Conservation (phyloP, 371 early-diverging fungal genomes). For the Syncephalis plumigaleata region DNA sequence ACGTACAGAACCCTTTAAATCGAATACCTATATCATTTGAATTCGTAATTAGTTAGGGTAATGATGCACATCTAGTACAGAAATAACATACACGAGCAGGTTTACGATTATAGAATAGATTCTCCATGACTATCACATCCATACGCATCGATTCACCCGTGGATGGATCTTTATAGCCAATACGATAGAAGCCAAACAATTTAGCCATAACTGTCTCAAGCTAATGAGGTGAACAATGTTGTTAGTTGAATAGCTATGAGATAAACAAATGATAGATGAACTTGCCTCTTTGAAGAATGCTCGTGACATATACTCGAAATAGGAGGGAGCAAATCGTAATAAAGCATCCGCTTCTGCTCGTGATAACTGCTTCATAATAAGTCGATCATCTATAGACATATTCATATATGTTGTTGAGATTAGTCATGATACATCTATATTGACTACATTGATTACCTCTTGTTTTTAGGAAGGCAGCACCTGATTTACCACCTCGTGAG, state of each 20-base stretch:
- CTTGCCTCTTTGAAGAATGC: constrained; percentile 57
- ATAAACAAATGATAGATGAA: not conserved
- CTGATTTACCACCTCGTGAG: constrained; percentile 80
- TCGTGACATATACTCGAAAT: constrained; percentile 78
- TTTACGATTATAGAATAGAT: constrained; percentile 70
- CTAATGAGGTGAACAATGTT: constrained; percentile 11
- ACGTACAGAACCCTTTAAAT: constrained; percentile 87
- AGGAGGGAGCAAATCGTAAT: constrained; percentile 74
- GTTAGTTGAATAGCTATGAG: not conserved
- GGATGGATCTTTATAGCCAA: constrained; percentile 63
- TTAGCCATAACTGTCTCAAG: constrained; percentile 77
- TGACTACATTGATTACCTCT: constrained; percentile 8
- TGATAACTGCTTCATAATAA: constrained; percentile 81
- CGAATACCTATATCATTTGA: constrained; percentile 45
- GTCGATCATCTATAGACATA: constrained; percentile 53
- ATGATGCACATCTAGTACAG: not conserved
- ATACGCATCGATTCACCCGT: constrained; percentile 67
- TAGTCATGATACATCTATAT: too few species aligned
- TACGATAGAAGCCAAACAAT: constrained; percentile 83
- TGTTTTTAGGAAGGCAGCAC: constrained; percentile 80
- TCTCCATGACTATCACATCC: constrained; percentile 91
- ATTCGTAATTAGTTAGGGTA: not conserved
- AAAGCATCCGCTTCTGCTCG: constrained; percentile 79
- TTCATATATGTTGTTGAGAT: not conserved
- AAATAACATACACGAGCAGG: constrained; percentile 27